These are phyloP conservation scores for Trichoderma orchidacearum DNA, from an alignment of 495 filamentous ascomycete species.

Conservation along the genomic window DNA sequence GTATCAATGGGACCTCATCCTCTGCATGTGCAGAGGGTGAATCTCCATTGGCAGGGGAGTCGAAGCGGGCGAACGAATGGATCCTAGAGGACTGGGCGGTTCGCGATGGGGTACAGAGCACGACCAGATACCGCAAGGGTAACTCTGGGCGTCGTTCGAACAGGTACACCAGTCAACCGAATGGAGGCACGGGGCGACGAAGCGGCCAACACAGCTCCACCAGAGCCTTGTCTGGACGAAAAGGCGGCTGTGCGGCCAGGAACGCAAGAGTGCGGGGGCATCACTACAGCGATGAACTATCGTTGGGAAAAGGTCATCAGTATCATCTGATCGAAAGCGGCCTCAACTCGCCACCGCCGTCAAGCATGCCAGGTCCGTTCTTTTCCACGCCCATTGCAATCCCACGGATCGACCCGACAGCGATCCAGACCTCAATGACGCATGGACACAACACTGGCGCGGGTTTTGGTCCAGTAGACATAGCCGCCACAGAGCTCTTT, in stretches of 20 bases:
- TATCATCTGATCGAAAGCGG: background rate
- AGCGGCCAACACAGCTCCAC: background rate
- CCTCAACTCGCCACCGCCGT: background rate
- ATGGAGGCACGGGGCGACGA: background rate
- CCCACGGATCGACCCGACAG: background rate
- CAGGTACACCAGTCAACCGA: background rate
- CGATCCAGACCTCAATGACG: background rate
- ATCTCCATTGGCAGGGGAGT: constrained; percentile 4
- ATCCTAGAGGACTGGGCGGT: constrained; percentile 23
- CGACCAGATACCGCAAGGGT: constrained; percentile 32
- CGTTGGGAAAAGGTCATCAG: background rate
- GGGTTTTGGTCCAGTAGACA: background rate
- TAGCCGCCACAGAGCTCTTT: background rate
- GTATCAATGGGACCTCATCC: constrained; percentile 2
- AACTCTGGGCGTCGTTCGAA: constrained; percentile 9
- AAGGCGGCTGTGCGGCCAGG: background rate
- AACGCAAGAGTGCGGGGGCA: background rate
- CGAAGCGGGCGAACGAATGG: constrained; percentile 29
- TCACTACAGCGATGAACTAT: background rate
- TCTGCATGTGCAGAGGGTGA: background rate
- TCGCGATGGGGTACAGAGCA: constrained; percentile 26
- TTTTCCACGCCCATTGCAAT: background rate
- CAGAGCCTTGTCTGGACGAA: background rate
- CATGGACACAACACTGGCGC: background rate
- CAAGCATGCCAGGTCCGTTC: background rate